These are phyloP conservation scores for Salicornia ramosissima DNA, from an alignment of 148 eudicot species.

Conservation along the genomic window DNA sequence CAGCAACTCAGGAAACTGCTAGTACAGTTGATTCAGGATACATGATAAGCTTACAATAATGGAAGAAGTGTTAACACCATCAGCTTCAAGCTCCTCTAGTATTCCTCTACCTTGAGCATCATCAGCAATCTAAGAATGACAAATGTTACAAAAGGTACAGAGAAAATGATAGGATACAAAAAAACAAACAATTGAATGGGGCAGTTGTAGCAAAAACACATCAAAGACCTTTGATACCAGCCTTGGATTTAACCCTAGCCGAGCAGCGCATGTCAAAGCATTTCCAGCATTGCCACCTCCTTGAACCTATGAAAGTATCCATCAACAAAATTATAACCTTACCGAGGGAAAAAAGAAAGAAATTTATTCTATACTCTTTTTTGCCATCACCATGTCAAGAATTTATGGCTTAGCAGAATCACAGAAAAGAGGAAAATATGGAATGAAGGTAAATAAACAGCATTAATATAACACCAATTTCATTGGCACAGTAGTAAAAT, in stretches of 20 bases:
- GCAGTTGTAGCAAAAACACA: background rate
- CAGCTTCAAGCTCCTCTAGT: constrained; percentile 77
- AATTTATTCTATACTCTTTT: too few species aligned
- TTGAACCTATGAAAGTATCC: constrained; percentile 47
- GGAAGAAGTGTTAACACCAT: constrained; percentile 81
- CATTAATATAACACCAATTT: background rate
- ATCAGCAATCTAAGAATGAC: constrained; percentile 64
- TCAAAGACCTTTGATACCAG: constrained; percentile 62
- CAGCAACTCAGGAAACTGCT: background rate
- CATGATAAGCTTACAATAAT: constrained; percentile 50
- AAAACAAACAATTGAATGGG: background rate
- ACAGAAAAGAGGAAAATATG: background rate
- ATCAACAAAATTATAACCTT: background rate
- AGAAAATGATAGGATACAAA: background rate
- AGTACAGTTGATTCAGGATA: background rate
- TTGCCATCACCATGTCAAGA: too few species aligned
- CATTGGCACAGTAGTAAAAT: background rate
- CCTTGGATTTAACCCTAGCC: constrained; percentile 55
- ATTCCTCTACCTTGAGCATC: constrained; percentile 89
- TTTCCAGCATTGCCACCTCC: constrained; percentile 85
- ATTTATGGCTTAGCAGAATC: background rate
- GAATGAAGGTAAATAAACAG: background rate
- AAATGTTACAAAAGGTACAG: constrained; percentile 12
- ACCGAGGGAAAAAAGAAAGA: background rate
- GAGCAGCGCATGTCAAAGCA: constrained; percentile 85